Conservation (phyloP, 306 rosid species). For the Macrotyloma uniflorum region DNA sequence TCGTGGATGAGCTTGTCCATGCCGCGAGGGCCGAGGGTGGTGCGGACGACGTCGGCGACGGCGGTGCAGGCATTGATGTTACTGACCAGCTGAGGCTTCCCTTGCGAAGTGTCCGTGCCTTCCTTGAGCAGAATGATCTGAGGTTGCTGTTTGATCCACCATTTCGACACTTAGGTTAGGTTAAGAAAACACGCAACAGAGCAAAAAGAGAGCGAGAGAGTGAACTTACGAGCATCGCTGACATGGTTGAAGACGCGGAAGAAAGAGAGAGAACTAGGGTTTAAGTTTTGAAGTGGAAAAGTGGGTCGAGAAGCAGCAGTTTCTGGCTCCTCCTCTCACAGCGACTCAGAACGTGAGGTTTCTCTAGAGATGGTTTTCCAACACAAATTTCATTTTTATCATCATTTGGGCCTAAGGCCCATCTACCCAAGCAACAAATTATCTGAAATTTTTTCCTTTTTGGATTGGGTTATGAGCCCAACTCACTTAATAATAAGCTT, state of each 20-base stretch:
- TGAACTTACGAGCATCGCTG: constrained; percentile 79
- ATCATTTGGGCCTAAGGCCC: constrained; percentile 24
- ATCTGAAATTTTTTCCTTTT: too few species aligned
- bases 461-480: too few species aligned
- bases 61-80: constrained; percentile 97
- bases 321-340: constrained; percentile 29
- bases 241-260: constrained; percentile 58
- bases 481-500: too few species aligned
- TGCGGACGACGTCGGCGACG: constrained; percentile 90
- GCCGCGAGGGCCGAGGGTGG: constrained; percentile 94
- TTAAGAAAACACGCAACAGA: neutral
- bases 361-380: neutral
- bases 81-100: constrained; percentile 90
- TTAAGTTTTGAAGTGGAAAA: constrained; percentile 31
- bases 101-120: constrained; percentile 97
- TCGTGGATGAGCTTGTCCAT: constrained; percentile 99
- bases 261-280: constrained; percentile 54
- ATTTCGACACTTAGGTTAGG: constrained; percentile 43
- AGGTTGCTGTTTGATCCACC: constrained; percentile 80
- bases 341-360: neutral
- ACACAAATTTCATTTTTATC: neutral
- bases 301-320: neutral
- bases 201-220: constrained; percentile 1
- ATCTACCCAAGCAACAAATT: too few species aligned
- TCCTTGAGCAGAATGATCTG: constrained; percentile 96